Evolutionary conservation across 495 filamentous ascomycete species (phyloP), one percentile per base, ranked within the genome.

Genomic region (Tuber melanosporum): DNA sequence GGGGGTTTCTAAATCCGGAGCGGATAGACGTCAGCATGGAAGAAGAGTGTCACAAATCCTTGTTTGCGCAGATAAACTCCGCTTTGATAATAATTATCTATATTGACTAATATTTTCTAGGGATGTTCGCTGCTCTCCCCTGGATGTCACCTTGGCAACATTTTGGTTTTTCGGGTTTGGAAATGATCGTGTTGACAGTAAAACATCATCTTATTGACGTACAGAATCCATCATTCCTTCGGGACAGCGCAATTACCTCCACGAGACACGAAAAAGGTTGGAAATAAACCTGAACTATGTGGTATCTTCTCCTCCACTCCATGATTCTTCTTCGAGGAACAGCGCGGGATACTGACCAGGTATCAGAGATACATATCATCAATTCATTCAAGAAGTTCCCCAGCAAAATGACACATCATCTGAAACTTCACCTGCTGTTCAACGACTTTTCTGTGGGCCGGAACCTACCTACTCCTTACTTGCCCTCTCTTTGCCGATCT

Each of bases 271-370:
- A 36, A 36, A 66, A 36, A 14, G 57, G 57, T 66, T 66, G 57
- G 57, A 66, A 66, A 66, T 66, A 66, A 66, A 36, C n/a, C 57
- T 36, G 57, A 66, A 36, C 26, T 17, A 66, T 66, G 57, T 66
- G 57, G 57, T 66, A 66, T 32, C 26, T 66, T 66, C 57, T 66
- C 57, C 57, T 66, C 57, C 57, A 66, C 57, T 66, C 57, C 57
- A 66, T 32, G 26, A 12, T 32, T 32, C 26, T 66, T 66, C 57
- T 66, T 66, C 57, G 36, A 66, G 36, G 26, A 12, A 66, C 57
- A 36, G 5, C 14, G 57, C 12, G 57, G 57, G 15, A 66, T 36
- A 7, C 57, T 66, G 12, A 36, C 57, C 26, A 17, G 57, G 26
- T 17, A 66, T 66, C 57, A 3, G 5, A 15, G n/a, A 36, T 32